Evolutionary conservation across 257 asterid genomes (phyloP), one percentile per base, ranked within the genome.

Genomic region (Cynanchum wilfordii): DNA sequence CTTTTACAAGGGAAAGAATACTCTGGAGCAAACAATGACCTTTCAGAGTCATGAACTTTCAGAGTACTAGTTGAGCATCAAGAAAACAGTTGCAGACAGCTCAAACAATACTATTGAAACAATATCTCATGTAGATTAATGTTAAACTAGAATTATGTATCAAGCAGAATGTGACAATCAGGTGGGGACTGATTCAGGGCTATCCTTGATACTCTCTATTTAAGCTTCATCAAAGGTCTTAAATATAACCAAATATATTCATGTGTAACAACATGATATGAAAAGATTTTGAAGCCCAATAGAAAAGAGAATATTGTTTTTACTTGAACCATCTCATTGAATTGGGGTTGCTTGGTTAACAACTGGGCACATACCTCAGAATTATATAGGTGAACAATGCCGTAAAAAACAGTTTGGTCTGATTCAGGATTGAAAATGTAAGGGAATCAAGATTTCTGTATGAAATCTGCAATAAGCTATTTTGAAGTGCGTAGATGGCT

Each of bases 351-450:
- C 71, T 57, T 22, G 22, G 44, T 45, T 59, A 12, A 68, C 68
- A 75, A 65, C 76, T 57, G 64, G 71, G 52, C 16, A 59, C 79
- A 69, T 89, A 95, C 99, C 99, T 92, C 75, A 95, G 72, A 77
- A 95, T 87, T 60, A 95, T 75, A 80, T 65, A 95, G 36, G 96
- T 85, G 80, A 95, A 92, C 74, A 92, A 82, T 20, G 99, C 99
- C 19, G 99, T 92, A 88, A 92, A 95, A 72, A 95, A 85, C 9
- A 95, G 79, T 86, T 95, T 95, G 76, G 99, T 92, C 85, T 95
- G 99, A 89, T 95, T 95, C 90, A 95, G 82, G 79, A 95, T 90
- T 40, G 98, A 87, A 86, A 95, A 95, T 2, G 99, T 95, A 79
- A 95, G 98, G 1, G 98, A 95, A 84, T 95, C 99, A 76, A 95